These are phyloP conservation scores for Pseudodiploospora longispora DNA, from an alignment of 2,329 filamentous ascomycete species.

Conservation along the genomic window DNA sequence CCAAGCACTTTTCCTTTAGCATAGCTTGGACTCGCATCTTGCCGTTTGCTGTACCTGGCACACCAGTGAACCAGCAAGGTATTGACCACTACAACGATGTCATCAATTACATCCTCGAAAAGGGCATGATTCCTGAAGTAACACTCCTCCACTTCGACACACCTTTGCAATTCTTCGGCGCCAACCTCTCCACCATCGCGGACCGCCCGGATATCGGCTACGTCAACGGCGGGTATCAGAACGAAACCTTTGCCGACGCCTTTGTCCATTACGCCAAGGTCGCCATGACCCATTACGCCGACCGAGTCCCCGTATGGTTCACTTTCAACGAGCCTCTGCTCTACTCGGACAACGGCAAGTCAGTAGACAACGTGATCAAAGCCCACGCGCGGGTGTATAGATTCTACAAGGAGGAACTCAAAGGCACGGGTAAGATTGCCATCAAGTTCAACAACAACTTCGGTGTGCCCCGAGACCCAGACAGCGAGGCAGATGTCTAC, in stretches of 20 bases:
- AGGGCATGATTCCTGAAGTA: slow-evolving; percentile 40
- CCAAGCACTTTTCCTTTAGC: slow-evolving; percentile 43
- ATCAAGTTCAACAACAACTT: slow-evolving; percentile 45
- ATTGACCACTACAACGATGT: slow-evolving; percentile 47
- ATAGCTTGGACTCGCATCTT: slow-evolving; percentile 45
- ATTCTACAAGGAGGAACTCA: slow-evolving; percentile 47
- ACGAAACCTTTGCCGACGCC: slow-evolving; percentile 38
- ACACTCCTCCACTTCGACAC: slow-evolving; percentile 44
- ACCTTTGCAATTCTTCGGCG: slow-evolving; percentile 33
- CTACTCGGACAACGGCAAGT: slow-evolving; percentile 29
- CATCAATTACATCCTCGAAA: slow-evolving; percentile 39
- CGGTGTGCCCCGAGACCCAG: slow-evolving; percentile 35
- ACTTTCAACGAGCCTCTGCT: slow-evolving; percentile 46
- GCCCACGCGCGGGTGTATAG: slow-evolving; percentile 41
- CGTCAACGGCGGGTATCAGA: slow-evolving; percentile 34
- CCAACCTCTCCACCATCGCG: slow-evolving; percentile 18
- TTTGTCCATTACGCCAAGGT: slow-evolving; percentile 47
- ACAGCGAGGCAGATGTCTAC: slow-evolving; percentile 31
- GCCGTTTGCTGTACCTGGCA: slow-evolving; percentile 40
- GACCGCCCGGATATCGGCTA: slow-evolving; percentile 26
- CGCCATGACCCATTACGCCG: slow-evolving; percentile 41
- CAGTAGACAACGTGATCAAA: slow-evolving; percentile 34
- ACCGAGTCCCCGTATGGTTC: slow-evolving; percentile 43
- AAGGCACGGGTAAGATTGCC: slow-evolving; percentile 40
- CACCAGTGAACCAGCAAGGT: slow-evolving; percentile 42